Evolutionary conservation across 768 basidiomycete genomes (phyloP), one percentile per base, ranked within the genome.

Genomic region (Trametes maxima): DNA sequence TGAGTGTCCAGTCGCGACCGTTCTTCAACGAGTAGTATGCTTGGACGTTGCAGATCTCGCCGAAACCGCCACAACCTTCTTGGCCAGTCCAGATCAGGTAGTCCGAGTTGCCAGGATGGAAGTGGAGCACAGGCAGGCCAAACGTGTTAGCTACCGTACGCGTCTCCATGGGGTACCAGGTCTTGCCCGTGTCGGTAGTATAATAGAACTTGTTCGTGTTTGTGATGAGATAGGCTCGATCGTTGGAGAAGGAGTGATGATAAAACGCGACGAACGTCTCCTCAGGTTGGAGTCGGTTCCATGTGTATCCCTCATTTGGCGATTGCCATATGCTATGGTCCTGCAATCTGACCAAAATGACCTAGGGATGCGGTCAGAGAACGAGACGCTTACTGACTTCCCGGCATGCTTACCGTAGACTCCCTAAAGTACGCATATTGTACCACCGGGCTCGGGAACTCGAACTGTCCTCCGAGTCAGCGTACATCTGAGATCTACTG

Each of bases 261-360:
- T 90, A 90, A 75, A 98, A 90, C 0, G 82, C 86, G 37, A 97
- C 76, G 78, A 98, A 90, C 16, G 79, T 82, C 60, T 88, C 79
- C 1, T 77, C 79, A 0, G 84, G 80, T 69, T 72, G 76, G 14
- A 88, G 80, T 60, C 85, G 87, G 44, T 81, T 80, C 95, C 96
- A 99, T 0, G 87, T 87, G 74, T 93, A 94, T 1, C 96, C 97
- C 74, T 99, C 95, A 70, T 95, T 98, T 68, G 85, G 86, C 0
- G 94, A 97, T 77, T 98, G 95, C 94, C 94, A 98, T 55, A 98
- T 80, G 0, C 84, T 81, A 62, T 85, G 74, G 69, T 98, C 94
- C 1, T 73, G 71, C 3, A 97, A 81, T 6, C 92, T 88, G 42
- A 92, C 86, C 35, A 99, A 83, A 57, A 98, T 83, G 0, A 94